Evolutionary conservation across 75 land plant species (phyloP), one percentile per base, ranked within the genome.

Genomic region (Cupressus sempervirens): DNA sequence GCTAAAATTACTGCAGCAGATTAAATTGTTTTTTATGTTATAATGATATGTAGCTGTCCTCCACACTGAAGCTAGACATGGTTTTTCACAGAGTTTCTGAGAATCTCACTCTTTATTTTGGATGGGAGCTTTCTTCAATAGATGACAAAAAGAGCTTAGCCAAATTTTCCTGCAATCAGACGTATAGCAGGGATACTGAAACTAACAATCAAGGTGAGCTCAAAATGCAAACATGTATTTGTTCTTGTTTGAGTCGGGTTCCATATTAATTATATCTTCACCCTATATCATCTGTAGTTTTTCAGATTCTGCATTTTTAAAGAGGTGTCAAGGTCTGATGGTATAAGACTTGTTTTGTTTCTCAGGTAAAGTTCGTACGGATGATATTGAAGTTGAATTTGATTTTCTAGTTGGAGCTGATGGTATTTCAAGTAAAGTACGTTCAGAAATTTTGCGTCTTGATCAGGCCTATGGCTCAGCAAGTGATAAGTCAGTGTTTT

Each of bases 341-440:
- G 32, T 52, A 26, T 46, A 53, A 70, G 30, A 16, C 30, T 11
- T 70, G 75, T 83, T 35, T 83, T 14, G 74, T 58, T 58, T 83
- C 84, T 53, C 38, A 83, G 58, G 70, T 35, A 52, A 35, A 35
- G 54, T 1, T 58, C 36, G 62, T 20, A 12, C 35, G 43, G 70
- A 53, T 83, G 70, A 83, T 10, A 62, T 83, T 83, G 84, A 89
- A 77, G 90, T 89, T 36, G 84, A 89, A 73, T 89, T 76, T 89
- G 90, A 87, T 76, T 75, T 89, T 34, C 81, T 89, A 30, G 56
- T 89, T 68, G 90, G 90, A 67, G 90, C 90, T 84, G 90, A 89
- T 82, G 90, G 90, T 45, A 86, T 84, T 45, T 84, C 86, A 70
- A 89, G 90, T 72, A 79, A 48, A 73, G 84, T 83, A 32, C 81